Evolutionary conservation across 1,139 yeast species (phyloP), one percentile per base, ranked within the genome.

Genomic region (Geotrichum histeridarum): DNA sequence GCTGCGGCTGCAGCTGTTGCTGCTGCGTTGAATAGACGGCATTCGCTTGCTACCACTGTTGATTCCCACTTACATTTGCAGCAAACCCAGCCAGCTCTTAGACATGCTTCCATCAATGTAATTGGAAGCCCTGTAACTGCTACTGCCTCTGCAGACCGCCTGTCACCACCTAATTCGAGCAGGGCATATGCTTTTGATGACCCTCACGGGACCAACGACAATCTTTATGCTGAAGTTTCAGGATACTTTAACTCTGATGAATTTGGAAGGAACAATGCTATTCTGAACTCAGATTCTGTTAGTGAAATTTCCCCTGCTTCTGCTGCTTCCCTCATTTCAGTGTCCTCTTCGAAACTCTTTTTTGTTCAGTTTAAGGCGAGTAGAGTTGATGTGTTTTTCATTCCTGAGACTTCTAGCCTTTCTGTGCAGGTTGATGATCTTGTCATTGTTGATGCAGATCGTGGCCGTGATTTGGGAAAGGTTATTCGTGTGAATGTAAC

Each of bases 361-460:
- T 72, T 90, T 51, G 94, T 91, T 33, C 84, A 87, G 55, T 86
- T 93, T 71, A 93, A 94, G 69, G 86, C 89, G 31, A 93, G 95
- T 9, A 79, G 96, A 58, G 74, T 86, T 58, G 99, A 93, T 67
- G 86, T 91, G 2, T 83, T 89, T 61, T 84, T 85, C 63, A 73
- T 84, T 14, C 84, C 91, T 1, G 71, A 73, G 18, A 63, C 66
- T 59, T 62, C 78, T 61, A 80, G 80, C 57, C 73, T 85, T 51
- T 72, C 70, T 44, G 76, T 89, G 54, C 74, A 77, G 48, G 71
- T 80, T 15, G 86, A 87, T 31, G 97, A 90, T 67, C 77, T 90
- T 66, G 96, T 93, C 12, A 84, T 91, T 61, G 96, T 91, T 39
- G 98, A 93, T 69, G 99, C 98, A n/a, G 99, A 93, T 68, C 77